These are phyloP conservation scores for Drosera spatulata DNA, from an alignment of 179 eudicot species.

Conservation along the genomic window DNA sequence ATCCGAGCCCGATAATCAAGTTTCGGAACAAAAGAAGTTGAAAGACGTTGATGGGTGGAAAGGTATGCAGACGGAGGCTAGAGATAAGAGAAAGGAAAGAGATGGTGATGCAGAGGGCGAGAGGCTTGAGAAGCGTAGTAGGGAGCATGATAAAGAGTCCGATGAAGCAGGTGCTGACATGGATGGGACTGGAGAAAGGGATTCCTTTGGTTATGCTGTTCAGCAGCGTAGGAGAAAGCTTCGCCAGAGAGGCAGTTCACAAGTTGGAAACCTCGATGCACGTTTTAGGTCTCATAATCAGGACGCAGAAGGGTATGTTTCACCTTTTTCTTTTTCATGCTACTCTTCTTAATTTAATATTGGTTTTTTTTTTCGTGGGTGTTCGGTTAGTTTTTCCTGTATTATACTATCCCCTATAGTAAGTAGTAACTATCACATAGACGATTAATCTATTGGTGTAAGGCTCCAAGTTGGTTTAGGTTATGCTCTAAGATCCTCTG, in stretches of 20 bases:
- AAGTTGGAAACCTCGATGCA: conserved; percentile 57
- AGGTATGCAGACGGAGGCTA: conserved; percentile 51
- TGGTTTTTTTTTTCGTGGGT: too few species aligned
- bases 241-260: conserved; percentile 82
- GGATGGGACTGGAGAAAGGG: conserved; percentile 51
- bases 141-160: conserved; percentile 52
- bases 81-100: conserved; percentile 72
- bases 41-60: conserved; percentile 60
- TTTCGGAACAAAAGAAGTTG: conserved; percentile 52
- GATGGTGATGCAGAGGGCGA: conserved; percentile 72
- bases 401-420: too few species aligned
- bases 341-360: too few species aligned
- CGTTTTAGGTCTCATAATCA: conserved; percentile 56
- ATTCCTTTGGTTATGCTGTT: conserved; percentile 50
- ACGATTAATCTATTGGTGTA: too few species aligned
- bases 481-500: too few species aligned
- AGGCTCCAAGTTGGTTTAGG: too few species aligned
- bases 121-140: conserved; percentile 71
- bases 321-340: neutral
- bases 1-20: conserved; percentile 31
- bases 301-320: conserved; percentile 71
- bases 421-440: too few species aligned
- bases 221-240: conserved; percentile 93
- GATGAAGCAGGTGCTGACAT: conserved; percentile 59
- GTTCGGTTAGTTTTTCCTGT: too few species aligned